Evolutionary conservation across 805 yeast genomes (phyloP), one percentile per base, ranked within the genome.

Genomic region (Saccharomyces jurei): DNA sequence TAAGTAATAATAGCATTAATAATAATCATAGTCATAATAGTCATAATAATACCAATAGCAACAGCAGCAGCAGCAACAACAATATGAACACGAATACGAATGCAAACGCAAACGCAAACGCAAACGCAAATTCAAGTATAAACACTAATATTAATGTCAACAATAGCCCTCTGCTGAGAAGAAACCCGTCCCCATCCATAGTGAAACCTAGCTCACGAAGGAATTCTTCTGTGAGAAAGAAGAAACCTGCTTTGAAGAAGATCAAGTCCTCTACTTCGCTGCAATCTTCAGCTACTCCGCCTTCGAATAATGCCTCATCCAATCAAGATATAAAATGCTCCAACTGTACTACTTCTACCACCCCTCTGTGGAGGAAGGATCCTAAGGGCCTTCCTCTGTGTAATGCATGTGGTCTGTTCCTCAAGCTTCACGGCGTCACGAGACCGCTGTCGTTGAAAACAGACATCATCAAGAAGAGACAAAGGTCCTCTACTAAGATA

Each of bases 321-420:
- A 57, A 55, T 17, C 52, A 54, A 22, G 63, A 58, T 29, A 76
- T 74, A 2, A 74, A 73, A 48, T 91, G 98, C 70, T 82, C 91
- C 25, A 92, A 91, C 70, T 91, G 98, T 70, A 84, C 83, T 60
- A 91, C 98, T 0, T 81, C 77, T 58, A 90, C 92, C 10, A 91
- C 98, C 0, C 98, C 98, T 2, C 69, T 92, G 28, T 92, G 98
- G 98, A 76, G 98, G 62, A 78, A 97, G 53, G 89, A 89, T 64
- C 87, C 96, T 0, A 84, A 83, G 56, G 97, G 97, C 1, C 84
- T 87, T 63, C 94, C 97, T 0, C 73, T 92, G 57, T 91, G 98
- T 71, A 91, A 91, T 69, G 98, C 98, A 0, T 91, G 98, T 73
- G 98, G 98, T 0, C 74, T 92, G 59, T 91, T 91, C 64, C 77